Evolutionary conservation across 2,329 filamentous ascomycete species (phyloP).

Genomic region (Paraphoma sp.): DNA sequence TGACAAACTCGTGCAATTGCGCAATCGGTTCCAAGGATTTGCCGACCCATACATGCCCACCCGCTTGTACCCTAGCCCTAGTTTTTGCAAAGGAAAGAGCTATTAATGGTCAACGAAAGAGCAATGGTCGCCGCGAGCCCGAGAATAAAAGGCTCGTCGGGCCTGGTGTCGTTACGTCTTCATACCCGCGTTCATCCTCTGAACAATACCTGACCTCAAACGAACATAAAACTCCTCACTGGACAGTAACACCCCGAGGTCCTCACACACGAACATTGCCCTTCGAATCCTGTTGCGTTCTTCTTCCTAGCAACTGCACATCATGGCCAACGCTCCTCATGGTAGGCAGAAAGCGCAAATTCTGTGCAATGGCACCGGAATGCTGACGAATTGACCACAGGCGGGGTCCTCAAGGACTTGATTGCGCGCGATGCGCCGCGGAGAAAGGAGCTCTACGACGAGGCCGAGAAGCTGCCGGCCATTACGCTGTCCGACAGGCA

Average conservation of each 20-base stretch:
- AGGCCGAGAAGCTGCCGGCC: conserved; percentile 86
- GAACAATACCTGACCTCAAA: not conserved
- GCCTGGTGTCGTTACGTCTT: conserved; percentile 2
- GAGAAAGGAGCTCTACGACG: conserved; percentile 77
- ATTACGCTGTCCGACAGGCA: conserved; percentile 89
- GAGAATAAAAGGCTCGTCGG: conserved; percentile 19
- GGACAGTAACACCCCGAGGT: not conserved
- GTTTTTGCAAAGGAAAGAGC: conserved; percentile 17
- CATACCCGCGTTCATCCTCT: not conserved
- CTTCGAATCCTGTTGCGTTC: conserved; percentile 3
- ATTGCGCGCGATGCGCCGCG: conserved; percentile 89
- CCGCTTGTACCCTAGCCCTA: conserved; percentile 25
- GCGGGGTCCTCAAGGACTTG: conserved; percentile 97
- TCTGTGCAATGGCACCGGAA: not conserved
- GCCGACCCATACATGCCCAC: conserved; percentile 35
- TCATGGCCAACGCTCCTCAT: conserved; percentile 61
- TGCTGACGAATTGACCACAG: conserved; percentile 50
- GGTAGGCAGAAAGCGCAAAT: conserved; percentile 42
- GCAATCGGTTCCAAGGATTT: conserved; percentile 46
- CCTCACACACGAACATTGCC: not conserved
- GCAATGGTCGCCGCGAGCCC: not conserved
- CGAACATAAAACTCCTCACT: not conserved
- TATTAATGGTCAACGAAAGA: conserved; percentile 15
- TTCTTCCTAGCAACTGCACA: not conserved
- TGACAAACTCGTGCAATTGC: conserved; percentile 46